A percentile compares a stretch with the other conserved stretches of the same genome.
Evolutionary conservation across 495 filamentous ascomycete genomes (phyloP).

Genomic region (Aspergillus sparsus): DNA sequence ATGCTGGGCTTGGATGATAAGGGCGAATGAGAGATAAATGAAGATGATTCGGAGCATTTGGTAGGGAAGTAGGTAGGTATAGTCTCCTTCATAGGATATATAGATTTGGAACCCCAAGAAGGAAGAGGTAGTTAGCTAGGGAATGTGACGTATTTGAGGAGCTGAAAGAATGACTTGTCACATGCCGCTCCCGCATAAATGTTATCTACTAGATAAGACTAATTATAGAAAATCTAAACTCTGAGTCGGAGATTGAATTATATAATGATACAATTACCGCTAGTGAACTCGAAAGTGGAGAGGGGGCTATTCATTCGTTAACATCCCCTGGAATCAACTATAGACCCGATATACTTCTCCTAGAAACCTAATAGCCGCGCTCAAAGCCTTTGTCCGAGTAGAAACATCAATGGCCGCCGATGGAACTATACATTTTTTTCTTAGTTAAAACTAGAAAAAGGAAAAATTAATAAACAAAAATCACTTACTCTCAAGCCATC

Average conservation of each 20-base stretch:
- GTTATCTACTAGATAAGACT: no score
- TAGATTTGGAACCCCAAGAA: no score
- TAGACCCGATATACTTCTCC: not conserved
- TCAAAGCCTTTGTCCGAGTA: constrained; percentile 1
- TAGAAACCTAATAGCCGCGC: not conserved
- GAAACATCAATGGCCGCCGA: constrained; percentile 4
- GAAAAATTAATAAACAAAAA: not conserved
- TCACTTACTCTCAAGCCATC: constrained; percentile 10
- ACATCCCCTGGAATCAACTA: not conserved
- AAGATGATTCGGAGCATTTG: not conserved
- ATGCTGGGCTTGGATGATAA: not conserved
- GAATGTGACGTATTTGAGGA: no score
- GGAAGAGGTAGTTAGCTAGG: no score
- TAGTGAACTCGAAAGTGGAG: not conserved
- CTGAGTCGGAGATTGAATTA: no score
- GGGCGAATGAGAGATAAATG: not conserved
- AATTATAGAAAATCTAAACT: no score
- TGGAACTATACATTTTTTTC: not conserved
- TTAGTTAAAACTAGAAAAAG: not conserved
- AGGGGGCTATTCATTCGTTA: not conserved
- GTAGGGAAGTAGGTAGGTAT: not conserved
- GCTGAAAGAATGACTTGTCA: no score
- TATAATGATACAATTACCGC: not conserved
- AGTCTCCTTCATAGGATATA: no score
- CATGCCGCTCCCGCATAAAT: no score